These are phyloP conservation scores for Clonostachys chloroleuca DNA, from an alignment of 2,329 filamentous ascomycete species.

Conservation along the genomic window DNA sequence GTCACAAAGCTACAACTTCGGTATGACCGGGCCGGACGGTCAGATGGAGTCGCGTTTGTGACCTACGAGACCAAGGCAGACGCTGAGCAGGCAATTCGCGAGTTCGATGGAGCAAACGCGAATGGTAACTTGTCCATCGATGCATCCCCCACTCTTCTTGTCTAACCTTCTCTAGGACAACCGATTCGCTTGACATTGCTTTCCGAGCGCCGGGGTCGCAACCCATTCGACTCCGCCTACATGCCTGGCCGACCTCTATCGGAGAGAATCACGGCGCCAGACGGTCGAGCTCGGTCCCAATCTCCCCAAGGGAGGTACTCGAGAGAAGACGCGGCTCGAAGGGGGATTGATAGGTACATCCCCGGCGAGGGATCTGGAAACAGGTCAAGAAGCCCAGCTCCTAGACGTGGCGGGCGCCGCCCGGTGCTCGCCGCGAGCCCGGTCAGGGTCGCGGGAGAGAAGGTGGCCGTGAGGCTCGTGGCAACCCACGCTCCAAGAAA, in stretches of 20 bases:
- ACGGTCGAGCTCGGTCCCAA: constrained; percentile 58
- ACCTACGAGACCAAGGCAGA: constrained; percentile 70
- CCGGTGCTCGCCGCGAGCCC: constrained; percentile 40
- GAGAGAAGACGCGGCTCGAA: constrained; percentile 56
- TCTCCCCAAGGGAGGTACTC: constrained; percentile 39
- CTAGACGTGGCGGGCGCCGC: constrained; percentile 46
- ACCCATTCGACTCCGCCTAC: constrained; percentile 52
- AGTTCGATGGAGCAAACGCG: constrained; percentile 88
- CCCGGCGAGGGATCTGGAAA: constrained; percentile 44
- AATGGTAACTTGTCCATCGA: constrained; percentile 49
- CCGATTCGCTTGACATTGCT: constrained; percentile 73
- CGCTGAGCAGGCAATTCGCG: constrained; percentile 67
- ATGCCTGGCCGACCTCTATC: constrained; percentile 53
- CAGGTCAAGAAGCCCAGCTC: constrained; percentile 57
- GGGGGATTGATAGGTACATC: constrained; percentile 75
- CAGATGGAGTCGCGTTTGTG: constrained; percentile 79
- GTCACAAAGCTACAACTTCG: constrained; percentile 64
- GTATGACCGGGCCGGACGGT: constrained; percentile 87
- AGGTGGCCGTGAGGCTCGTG: constrained; percentile 30
- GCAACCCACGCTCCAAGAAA: constrained; percentile 65
- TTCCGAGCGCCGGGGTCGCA: constrained; percentile 46
- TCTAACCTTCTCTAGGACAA: constrained; percentile 47
- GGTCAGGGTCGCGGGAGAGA: constrained; percentile 20
- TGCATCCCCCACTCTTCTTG: neutral
- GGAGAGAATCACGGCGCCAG: constrained; percentile 54